Base-by-base conservation (phyloP, 176 grass and related monocot species). In the Avena atlantica region DNA sequence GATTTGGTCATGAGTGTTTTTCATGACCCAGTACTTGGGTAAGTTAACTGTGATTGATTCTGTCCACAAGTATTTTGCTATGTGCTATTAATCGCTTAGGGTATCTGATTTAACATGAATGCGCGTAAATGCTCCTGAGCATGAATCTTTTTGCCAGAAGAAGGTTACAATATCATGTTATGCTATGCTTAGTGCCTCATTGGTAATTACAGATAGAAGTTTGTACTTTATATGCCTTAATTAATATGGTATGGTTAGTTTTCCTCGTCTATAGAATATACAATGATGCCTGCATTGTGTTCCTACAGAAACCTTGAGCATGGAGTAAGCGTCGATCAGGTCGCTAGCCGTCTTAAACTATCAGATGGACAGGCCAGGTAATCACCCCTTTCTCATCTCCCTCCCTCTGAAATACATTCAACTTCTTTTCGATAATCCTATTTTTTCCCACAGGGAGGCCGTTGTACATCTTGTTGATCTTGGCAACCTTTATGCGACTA, bases 401-500 rank as follows among this genome's bases (percentile, higher is more conserved):
- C 45, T 69, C 59, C 53, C 71, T 76, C 8, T 74, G 15, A 75
- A 70, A 40, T 40, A 40, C 6, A 5, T 40, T 40, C 27, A 10
- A 14, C 83, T 57, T 47, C 14, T 58, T 77, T 70, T 25, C 40
- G 17, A 75, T 8, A 78, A 45, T 48, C 20, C 57, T 78, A 15
- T 12, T 86, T 56, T 59, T 90, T 72, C 68, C 55, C 49, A 77
- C 82, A 98, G 97, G 88, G 52, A 50, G 23, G 84, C 78, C 61
- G 80, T 98, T 69, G 4, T 81, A 34, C 9, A 85, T 15, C 87
- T 93, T 48, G 27, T 87, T 74, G 92, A 93, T 9, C 16, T 70
- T 8, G 97, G 97, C 74, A 59, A 90, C 71, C 73, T 98, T 23
- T 98, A 98, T 87, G 84, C 92, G 2, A 98, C 97, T 67, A 95